A percentile compares a stretch with the other conserved stretches of the same genome.
Evolutionary conservation across 2,329 filamentous ascomycete genomes (phyloP).

Genomic region (Xylariomycetidae sp.): DNA sequence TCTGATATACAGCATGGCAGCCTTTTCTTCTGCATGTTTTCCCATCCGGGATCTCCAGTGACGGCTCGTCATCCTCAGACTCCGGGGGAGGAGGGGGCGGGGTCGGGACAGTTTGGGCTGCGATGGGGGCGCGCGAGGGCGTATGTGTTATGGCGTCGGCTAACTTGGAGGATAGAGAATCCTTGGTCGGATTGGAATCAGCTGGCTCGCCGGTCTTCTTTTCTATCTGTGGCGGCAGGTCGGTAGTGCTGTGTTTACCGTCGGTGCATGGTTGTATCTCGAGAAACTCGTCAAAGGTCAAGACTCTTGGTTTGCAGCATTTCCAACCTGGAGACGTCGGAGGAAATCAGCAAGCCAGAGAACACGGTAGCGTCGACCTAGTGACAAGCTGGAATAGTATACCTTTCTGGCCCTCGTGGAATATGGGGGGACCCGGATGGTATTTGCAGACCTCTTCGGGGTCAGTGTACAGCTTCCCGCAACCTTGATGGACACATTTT

Average conservation of each 20-base stretch:
- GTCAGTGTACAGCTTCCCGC: conserved; percentile 82
- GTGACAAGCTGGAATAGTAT: conserved; percentile 21
- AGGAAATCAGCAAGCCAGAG: background rate
- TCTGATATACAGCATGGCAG: conserved; percentile 65
- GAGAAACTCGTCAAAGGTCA: conserved; percentile 98
- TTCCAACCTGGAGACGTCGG: conserved; percentile 70
- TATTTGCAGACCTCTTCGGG: conserved; percentile 80
- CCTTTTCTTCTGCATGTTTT: conserved; percentile 72
- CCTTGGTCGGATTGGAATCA: conserved; percentile 34
- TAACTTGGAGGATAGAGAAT: conserved; percentile 38
- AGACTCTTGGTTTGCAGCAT: conserved; percentile 94
- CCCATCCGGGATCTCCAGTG: conserved; percentile 66
- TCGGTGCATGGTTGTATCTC: conserved; percentile 86
- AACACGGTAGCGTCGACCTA: too few species aligned
- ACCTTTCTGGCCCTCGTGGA: conserved; percentile 99
- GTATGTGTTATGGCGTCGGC: conserved; percentile 33
- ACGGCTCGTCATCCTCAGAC: conserved; percentile 82
- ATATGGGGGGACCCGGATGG: conserved; percentile 89
- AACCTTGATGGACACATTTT: conserved; percentile 96
- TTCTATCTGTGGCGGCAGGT: conserved; percentile 59
- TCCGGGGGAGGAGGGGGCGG: conserved; percentile 63
- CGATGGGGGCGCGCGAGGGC: conserved; percentile 34
- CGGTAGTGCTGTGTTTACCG: conserved; percentile 86
- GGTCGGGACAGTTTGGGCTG: conserved; percentile 42
- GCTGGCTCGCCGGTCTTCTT: conserved; percentile 50